Percentiles rank a stretch among this genome's conserved stretches.
These are phyloP conservation scores for Aspergillus coremiiformis DNA, from an alignment of 495 filamentous ascomycete genomes.

Conservation along the genomic window DNA sequence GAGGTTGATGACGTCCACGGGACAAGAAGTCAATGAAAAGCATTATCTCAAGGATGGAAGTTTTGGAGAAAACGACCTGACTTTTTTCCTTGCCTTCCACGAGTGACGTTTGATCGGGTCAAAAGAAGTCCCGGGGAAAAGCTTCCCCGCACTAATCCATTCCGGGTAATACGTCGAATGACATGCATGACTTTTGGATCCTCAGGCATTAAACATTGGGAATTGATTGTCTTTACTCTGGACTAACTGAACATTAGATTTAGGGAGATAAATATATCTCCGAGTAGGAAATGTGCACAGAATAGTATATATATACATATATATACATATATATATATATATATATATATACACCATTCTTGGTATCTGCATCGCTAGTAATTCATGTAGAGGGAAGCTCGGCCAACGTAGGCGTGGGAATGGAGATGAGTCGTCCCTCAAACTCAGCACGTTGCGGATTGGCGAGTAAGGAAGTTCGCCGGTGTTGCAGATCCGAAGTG, in stretches of 20 bases:
- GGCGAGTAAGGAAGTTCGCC: slow-evolving; percentile 11
- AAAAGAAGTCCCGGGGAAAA: too few relatives aligned
- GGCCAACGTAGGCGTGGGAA: slow-evolving; percentile 12
- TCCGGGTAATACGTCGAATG: background rate
- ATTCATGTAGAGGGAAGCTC: slow-evolving; percentile 12
- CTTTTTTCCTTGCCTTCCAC: too few relatives aligned
- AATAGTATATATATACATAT: background rate
- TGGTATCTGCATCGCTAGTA: background rate
- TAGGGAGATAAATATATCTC: background rate
- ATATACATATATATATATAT: too few relatives aligned
- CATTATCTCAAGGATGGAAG: background rate
- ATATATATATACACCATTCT: too few relatives aligned
- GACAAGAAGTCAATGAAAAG: too few relatives aligned
- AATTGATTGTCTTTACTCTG: background rate
- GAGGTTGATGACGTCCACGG: too few relatives aligned
- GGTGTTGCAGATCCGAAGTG: slow-evolving; percentile 6
- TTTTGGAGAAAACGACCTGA: slow-evolving; percentile 23
- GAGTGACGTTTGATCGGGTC: background rate
- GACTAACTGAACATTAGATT: background rate
- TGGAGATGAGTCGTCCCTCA: slow-evolving; percentile 6
- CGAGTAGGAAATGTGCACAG: background rate
- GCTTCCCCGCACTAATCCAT: slow-evolving; percentile 5
- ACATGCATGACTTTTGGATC: background rate
- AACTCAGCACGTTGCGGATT: slow-evolving; percentile 10
- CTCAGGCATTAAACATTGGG: background rate